Evolutionary conservation across 225 moss, liverwort and hornwort species (phyloP).

Genomic region (Asterella californica): DNA sequence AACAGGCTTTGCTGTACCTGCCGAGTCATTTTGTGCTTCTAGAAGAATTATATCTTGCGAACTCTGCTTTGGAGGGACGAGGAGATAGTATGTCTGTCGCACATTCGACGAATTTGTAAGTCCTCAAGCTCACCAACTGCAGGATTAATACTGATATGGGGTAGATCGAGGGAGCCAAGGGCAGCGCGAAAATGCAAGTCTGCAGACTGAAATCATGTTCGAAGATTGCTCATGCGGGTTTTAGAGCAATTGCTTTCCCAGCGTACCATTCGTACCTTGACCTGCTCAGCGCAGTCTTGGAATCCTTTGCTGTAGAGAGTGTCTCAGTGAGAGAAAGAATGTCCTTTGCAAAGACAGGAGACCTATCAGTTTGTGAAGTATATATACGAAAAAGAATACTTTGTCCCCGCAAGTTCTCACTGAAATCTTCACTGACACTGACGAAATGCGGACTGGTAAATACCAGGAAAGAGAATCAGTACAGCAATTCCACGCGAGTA

Average conservation of each 20-base stretch:
- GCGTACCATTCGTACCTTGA: no score
- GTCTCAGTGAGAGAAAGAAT: no score
- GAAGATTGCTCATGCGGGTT: conserved; percentile 44
- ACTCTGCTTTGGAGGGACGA: conserved; percentile 39
- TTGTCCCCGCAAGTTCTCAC: no score
- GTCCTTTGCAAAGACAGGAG: no score
- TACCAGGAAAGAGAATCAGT: no score
- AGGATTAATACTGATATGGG: conserved; percentile 46
- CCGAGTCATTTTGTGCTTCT: conserved; percentile 34
- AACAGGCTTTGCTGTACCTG: conserved; percentile 36
- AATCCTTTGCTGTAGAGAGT: no score
- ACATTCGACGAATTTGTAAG: conserved; percentile 43
- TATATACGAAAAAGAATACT: no score
- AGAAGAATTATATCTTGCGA: conserved; percentile 48
- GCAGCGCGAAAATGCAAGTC: conserved; percentile 40
- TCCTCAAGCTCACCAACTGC: conserved; percentile 47
- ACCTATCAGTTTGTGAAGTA: no score
- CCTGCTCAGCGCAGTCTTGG: no score
- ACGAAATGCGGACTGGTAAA: no score
- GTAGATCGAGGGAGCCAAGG: conserved; percentile 26
- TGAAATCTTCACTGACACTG: no score
- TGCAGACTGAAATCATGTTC: conserved; percentile 47
- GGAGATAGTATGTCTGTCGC: conserved; percentile 39
- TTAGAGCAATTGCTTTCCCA: conserved; percentile 42
- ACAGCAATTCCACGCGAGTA: no score